Percentiles rank a stretch among this genome's conserved stretches.
Conservation (phyloP, 352 stramenopile species). For the Globisporangium megalacanthum region DNA sequence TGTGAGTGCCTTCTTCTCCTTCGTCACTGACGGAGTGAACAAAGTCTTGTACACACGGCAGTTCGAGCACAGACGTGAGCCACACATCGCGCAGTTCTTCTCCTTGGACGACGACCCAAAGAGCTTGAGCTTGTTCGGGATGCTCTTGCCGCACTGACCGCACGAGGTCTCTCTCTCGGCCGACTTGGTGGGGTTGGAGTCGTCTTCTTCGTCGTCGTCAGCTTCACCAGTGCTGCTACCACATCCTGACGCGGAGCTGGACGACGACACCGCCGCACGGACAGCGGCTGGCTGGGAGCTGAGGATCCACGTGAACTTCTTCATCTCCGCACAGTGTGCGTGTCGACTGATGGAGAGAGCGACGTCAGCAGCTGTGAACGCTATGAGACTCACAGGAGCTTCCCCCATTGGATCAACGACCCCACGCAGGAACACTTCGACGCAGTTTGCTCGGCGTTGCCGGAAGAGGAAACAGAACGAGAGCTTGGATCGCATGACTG, state of each 20-base stretch:
- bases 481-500: slow-evolving; percentile 40
- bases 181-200: not conserved
- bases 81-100: slow-evolving; percentile 7
- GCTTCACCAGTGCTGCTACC: not conserved
- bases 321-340: too few relatives aligned
- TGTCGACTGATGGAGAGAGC: too few relatives aligned
- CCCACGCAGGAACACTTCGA: too few relatives aligned
- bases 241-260: not conserved
- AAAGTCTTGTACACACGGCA: too few relatives aligned
- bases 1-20: too few relatives aligned
- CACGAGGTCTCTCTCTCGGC: not conserved
- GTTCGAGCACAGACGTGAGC: slow-evolving; percentile 24
- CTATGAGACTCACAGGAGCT: too few relatives aligned
- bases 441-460: too few relatives aligned
- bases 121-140: not conserved
- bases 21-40: too few relatives aligned
- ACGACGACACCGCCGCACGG: not conserved
- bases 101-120: not conserved
- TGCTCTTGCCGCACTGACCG: not conserved
- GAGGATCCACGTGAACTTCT: too few relatives aligned
- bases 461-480: slow-evolving; percentile 38
- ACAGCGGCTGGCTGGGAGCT: not conserved
- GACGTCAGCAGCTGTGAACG: too few relatives aligned
- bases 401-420: too few relatives aligned
- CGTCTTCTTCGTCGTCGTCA: not conserved